Percentiles rank a stretch among this genome's conserved stretches.
Evolutionary conservation across 805 yeast species (phyloP).

Genomic region (Yamadazyma phyllophila): DNA sequence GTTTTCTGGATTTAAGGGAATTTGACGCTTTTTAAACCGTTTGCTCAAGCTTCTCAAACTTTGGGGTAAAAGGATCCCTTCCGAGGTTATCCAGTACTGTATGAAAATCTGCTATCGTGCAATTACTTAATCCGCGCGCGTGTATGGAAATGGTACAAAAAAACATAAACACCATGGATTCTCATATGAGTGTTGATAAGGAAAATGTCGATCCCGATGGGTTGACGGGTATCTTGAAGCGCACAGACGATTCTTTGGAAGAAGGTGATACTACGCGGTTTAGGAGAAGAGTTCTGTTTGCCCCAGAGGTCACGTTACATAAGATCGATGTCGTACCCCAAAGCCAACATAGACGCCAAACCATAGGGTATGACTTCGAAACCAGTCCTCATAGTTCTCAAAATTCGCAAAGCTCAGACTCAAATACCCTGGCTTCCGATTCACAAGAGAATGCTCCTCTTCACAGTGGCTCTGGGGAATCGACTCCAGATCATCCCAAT

Average conservation of each 20-base stretch:
- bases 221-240: constrained; percentile 10
- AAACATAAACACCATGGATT: constrained; percentile 4
- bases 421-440: constrained; percentile 8
- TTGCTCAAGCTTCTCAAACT: constrained; percentile 1
- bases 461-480: neutral
- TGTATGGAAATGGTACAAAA: neutral
- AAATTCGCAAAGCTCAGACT: neutral
- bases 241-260: neutral
- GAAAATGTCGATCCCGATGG: constrained; percentile 14
- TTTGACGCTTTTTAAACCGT: constrained; percentile 4
- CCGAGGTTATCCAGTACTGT: constrained; percentile 8
- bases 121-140: neutral
- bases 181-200: constrained; percentile 8
- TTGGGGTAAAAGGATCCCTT: constrained; percentile 11
- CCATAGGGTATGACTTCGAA: constrained; percentile 23
- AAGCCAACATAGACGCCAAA: constrained; percentile 18
- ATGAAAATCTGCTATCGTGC: neutral
- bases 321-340: constrained; percentile 44
- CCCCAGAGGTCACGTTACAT: constrained; percentile 69
- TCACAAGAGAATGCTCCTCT: neutral
- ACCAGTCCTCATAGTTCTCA: constrained; percentile 6
- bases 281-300: constrained; percentile 67
- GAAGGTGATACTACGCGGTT: constrained; percentile 2
- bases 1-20: constrained; percentile 3
- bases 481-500: neutral